Evolutionary conservation across 805 yeast genomes (phyloP).

Genomic region (Blastobotrys attinorum): DNA sequence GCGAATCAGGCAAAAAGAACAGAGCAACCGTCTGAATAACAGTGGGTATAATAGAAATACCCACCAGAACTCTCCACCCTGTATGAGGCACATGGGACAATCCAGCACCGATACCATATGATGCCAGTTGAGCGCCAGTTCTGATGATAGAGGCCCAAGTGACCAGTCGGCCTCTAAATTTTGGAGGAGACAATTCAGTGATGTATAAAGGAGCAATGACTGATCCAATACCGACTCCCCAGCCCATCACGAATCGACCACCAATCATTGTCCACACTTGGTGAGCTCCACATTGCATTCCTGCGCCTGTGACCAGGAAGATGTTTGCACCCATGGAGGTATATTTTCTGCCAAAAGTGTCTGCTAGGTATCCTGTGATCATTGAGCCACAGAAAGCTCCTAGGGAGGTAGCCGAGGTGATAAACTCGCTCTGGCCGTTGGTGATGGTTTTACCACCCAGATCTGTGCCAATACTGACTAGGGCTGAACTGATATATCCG

Average conservation of each 20-base stretch:
- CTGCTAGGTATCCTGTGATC: conserved; percentile 79
- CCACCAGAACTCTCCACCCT: conserved; percentile 93
- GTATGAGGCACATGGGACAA: conserved; percentile 50
- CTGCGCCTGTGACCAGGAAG: conserved; percentile 75
- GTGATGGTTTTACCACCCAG: conserved; percentile 46
- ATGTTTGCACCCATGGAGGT: conserved; percentile 75
- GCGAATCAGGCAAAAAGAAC: conserved; percentile 88
- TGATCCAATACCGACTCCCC: conserved; percentile 94
- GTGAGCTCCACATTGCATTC: conserved; percentile 72
- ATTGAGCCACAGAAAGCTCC: conserved; percentile 83
- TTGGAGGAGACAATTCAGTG: conserved; percentile 88
- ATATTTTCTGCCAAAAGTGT: conserved; percentile 73
- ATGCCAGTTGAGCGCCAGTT: conserved; percentile 91
- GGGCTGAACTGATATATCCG: conserved; percentile 89
- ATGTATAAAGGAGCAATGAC: conserved; percentile 86
- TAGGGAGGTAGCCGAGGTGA: conserved; percentile 88
- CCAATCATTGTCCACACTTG: conserved; percentile 85
- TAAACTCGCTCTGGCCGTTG: conserved; percentile 76
- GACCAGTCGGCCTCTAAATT: conserved; percentile 84
- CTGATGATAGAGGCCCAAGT: conserved; percentile 79
- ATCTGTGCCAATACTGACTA: conserved; percentile 75
- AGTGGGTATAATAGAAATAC: conserved; percentile 85
- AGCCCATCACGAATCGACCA: conserved; percentile 90
- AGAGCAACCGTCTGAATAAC: conserved; percentile 69
- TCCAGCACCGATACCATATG: conserved; percentile 82